Evolutionary conservation across 176 grass and related monocot genomes (phyloP), one percentile per base, ranked within the genome.

Genomic region (Canna indica): DNA sequence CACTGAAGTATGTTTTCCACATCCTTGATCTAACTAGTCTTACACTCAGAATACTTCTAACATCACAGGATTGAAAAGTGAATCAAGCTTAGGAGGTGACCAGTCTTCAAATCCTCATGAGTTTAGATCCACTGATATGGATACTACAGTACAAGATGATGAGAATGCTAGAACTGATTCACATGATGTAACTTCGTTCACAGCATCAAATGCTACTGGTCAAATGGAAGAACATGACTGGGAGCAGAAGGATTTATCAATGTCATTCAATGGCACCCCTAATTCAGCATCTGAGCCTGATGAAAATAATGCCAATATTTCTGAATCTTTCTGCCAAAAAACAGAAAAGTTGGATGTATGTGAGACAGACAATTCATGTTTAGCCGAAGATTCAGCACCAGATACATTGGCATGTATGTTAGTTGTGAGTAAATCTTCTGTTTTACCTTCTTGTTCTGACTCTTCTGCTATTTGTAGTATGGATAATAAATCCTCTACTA

Each of bases 1-100:
- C n/a, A 56, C 33, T 24, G 18, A 31, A 56, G 32, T 32, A 18
- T 1, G 31, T 31, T 61, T 28, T 60, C 50, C 36, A 30, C 29
- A 72, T 75, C 33, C 63, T 65, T 47, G 28, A 81, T 79, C 75
- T 59, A n/a, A n/a, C n/a, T 58, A 59, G 80, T 30, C 26, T 31
- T 7, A 30, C 25, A 48, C 17, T 24, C 36, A 13, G 2, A 14
- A 47, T 6, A 69, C 24, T 1, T 35, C 17, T n/a, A 12, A 50
- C 26, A 14, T 24, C 22, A 77, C 66, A 84, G 15, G 39, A 46
- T 36, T 44, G 13, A 24, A 58, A 67, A 44, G 1, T 20, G 25
- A 39, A 18, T 57, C 36, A 11, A 14, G 10, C 53, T 50, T 15
- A 42, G 33, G 34, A 45, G 46, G 17, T 18, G 1, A 34, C 24